Conservation (phyloP, 441 rosid species). For the Biscutella laevigata region DNA sequence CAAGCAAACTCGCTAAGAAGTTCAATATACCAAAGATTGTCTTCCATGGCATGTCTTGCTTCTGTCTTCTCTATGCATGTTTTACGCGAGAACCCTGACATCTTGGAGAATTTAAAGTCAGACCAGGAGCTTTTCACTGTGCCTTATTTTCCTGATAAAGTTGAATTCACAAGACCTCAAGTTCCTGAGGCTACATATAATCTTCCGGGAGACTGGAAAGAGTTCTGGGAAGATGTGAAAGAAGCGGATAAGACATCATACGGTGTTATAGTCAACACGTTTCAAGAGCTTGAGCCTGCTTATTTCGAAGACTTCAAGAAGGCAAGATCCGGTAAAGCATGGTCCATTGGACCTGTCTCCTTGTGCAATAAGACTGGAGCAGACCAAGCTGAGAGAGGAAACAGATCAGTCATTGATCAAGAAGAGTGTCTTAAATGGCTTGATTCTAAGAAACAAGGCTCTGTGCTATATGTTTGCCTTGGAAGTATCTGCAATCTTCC, state of each 20-base stretch:
- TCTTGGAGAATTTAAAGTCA: slow-evolving; percentile 6
- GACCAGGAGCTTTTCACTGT: slow-evolving; percentile 18
- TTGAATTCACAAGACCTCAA: slow-evolving; percentile 26
- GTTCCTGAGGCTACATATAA: not conserved
- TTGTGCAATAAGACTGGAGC: slow-evolving; percentile 28
- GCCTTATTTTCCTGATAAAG: slow-evolving; percentile 24
- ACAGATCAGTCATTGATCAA: slow-evolving; percentile 15
- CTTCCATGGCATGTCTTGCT: slow-evolving; percentile 33
- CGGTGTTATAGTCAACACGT: slow-evolving; percentile 31
- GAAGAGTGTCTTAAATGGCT: slow-evolving; percentile 31
- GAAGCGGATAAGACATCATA: slow-evolving; percentile 23
- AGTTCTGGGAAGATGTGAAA: not conserved
- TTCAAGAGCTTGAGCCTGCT: slow-evolving; percentile 37
- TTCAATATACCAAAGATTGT: slow-evolving; percentile 32
- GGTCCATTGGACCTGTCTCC: slow-evolving; percentile 42
- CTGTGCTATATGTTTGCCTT: slow-evolving; percentile 40
- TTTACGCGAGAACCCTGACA: not conserved
- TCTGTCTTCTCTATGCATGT: slow-evolving; percentile 20
- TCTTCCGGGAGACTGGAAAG: not conserved
- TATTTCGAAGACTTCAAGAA: slow-evolving; percentile 22
- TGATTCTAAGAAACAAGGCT: slow-evolving; percentile 22
- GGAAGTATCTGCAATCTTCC: slow-evolving; percentile 34
- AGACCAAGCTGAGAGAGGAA: slow-evolving; percentile 35
- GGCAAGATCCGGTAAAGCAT: slow-evolving; percentile 20
- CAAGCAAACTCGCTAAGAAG: slow-evolving; percentile 25